Evolutionary conservation across 2,329 filamentous ascomycete species (phyloP).

Genomic region (Clonostachys byssicola): DNA sequence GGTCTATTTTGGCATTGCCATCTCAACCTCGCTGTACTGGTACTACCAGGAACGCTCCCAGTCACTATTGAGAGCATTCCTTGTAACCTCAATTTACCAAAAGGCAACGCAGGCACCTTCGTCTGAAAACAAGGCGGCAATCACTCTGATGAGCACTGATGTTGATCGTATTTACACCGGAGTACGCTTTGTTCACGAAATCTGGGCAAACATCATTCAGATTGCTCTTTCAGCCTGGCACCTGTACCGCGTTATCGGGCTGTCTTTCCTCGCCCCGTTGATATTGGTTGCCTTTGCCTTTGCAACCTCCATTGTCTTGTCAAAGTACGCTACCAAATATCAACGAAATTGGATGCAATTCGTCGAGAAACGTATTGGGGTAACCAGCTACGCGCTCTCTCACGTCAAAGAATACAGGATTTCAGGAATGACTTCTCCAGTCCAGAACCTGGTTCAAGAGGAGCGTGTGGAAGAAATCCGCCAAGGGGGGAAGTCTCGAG

Average conservation of each 20-base stretch:
- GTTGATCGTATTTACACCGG: conserved; percentile 33
- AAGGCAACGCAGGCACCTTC: no score
- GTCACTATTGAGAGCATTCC: no score
- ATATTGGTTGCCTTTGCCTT: conserved; percentile 26
- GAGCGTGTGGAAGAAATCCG: conserved; percentile 11
- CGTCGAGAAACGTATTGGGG: conserved; percentile 24
- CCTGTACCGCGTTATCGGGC: conserved; percentile 38
- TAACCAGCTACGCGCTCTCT: conserved; percentile 20
- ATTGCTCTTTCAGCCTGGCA: conserved; percentile 39
- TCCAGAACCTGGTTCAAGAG: conserved; percentile 9
- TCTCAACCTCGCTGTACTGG: no score
- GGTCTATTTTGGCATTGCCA: no score
- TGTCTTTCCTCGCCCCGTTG: conserved; percentile 41
- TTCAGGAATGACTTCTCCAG: conserved; percentile 15
- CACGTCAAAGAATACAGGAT: conserved; percentile 25
- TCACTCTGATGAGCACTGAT: conserved; percentile 20
- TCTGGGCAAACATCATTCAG: conserved; percentile 34
- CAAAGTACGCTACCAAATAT: conserved; percentile 7
- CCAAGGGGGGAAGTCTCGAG: conserved; percentile 8
- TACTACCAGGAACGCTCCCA: no score
- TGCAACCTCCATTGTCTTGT: neutral
- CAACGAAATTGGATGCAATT: conserved; percentile 28
- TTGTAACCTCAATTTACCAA: no score
- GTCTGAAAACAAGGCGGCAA: no score
- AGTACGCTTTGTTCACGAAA: conserved; percentile 26